Evolutionary conservation across 1,284 basidiomycete species (phyloP), one percentile per base, ranked within the genome.

Genomic region (Moesziomyces antarcticus): DNA sequence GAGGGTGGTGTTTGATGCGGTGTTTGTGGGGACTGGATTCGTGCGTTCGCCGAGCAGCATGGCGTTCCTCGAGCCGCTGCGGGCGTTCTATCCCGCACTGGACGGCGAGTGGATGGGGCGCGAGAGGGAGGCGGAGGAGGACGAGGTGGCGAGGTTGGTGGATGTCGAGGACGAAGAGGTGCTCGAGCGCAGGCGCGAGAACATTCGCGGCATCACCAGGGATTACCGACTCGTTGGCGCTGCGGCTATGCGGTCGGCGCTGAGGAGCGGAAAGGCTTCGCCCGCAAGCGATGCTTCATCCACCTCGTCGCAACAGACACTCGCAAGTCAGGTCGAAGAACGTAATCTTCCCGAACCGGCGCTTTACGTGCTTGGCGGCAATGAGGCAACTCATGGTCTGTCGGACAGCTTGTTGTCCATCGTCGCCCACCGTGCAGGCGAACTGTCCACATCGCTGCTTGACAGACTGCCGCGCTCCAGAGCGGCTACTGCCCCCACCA

Each of bases 11-110:
- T 82, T 78, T 56, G 82, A 83, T 41, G 79, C 78, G 3, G 72
- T 83, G 11, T 81, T 82, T 56, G 50, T 83, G 9, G 82, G 80
- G 27, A 83, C 82, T 3, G 82, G 82, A 16, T 83, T 82, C 43
- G 48, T 69, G 25, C 72, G 82, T 11, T 55, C 56, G 25, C 75
- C 81, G 1, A 35, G 52, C 10, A 48, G 48, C 27, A 68, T 82
- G 43, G 57, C 62, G 2, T 82, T 81, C 53, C 53, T 83, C 21
- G 57, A 68, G 18, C 64, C 66, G 46, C 65, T 83, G 30, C 58
- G 64, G 18, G 45, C 65, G 1, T 72, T 72, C 54, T 82, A 79
- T 41, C 78, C 82, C 8, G 66, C 73, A 10, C 64, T 83, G 13
- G 69, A 79, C 20, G 41, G 20, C 1, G 66, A 79, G 10, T 73